phyloP scores from a whole-genome alignment of 768 basidiomycete species.

The Arthromyces matolae region DNA sequence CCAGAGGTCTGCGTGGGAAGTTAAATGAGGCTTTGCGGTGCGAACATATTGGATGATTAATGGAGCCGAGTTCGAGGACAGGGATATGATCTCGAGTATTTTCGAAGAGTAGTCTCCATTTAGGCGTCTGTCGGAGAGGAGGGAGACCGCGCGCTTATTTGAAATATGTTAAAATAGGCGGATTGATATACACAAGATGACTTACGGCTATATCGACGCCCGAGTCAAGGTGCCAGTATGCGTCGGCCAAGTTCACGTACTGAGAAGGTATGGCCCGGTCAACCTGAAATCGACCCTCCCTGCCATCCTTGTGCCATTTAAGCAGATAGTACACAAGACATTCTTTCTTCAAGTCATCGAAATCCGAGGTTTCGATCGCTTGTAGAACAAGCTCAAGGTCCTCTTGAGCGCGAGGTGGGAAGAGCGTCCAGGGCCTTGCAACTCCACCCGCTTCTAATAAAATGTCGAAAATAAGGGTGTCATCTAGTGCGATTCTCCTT shows the following conservation, averaged over 20 bases:
- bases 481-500: conserved; percentile 58
- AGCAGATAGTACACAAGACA: conserved; percentile 78
- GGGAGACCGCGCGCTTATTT: conserved; percentile 62
- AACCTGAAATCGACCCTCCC: conserved; percentile 48
- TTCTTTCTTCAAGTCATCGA: conserved; percentile 76
- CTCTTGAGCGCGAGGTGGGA: conserved; percentile 59
- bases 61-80: conserved; percentile 42
- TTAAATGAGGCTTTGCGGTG: conserved; percentile 68
- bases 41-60: conserved; percentile 73
- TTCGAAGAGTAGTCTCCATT: conserved; percentile 78
- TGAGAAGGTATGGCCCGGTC: conserved; percentile 69
- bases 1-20: conserved; percentile 66
- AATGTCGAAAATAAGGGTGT: conserved; percentile 70
- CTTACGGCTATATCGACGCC: conserved; percentile 63
- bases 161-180: neutral
- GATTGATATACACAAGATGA: conserved; percentile 14
- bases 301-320: conserved; percentile 71
- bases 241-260: conserved; percentile 71
- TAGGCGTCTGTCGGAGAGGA: conserved; percentile 70
- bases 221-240: conserved; percentile 80
- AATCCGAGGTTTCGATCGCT: conserved; percentile 57
- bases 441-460: conserved; percentile 65
- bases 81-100: conserved; percentile 63
- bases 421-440: conserved; percentile 53
- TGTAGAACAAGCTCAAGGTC: conserved; percentile 55